Evolutionary conservation across 352 stramenopile genomes (phyloP).

Genomic region (Globisporangium irregulare): DNA sequence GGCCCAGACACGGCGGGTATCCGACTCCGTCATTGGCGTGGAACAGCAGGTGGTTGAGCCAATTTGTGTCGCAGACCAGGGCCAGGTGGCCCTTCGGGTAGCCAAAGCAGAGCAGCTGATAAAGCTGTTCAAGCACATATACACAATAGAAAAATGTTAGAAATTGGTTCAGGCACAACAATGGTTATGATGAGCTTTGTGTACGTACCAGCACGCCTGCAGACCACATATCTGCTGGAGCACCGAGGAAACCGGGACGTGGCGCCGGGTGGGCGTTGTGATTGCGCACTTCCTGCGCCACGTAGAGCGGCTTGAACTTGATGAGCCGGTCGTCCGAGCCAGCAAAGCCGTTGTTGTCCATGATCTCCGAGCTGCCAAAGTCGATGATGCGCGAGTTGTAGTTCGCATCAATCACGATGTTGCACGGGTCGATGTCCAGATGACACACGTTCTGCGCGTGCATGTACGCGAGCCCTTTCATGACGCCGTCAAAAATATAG

Average conservation of each 20-base stretch:
- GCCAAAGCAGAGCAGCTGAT: slow-evolving; percentile 77
- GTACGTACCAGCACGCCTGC: slow-evolving; percentile 45
- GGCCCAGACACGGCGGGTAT: slow-evolving; percentile 39
- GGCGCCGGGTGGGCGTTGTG: slow-evolving; percentile 60
- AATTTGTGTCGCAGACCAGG: slow-evolving; percentile 74
- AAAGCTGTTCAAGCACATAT: slow-evolving; percentile 24
- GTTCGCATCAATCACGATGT: slow-evolving; percentile 64
- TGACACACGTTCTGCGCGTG: slow-evolving; percentile 77
- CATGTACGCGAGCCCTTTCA: slow-evolving; percentile 74
- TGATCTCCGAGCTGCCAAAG: slow-evolving; percentile 80
- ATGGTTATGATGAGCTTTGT: background rate
- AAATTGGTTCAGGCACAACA: background rate
- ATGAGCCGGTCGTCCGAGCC: slow-evolving; percentile 51
- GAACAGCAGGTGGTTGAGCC: slow-evolving; percentile 60
- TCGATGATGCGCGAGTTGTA: slow-evolving; percentile 66
- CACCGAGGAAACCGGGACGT: slow-evolving; percentile 61
- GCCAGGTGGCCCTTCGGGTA: slow-evolving; percentile 78
- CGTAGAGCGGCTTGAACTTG: slow-evolving; percentile 82
- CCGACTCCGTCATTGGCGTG: slow-evolving; percentile 42
- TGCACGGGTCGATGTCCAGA: slow-evolving; percentile 78
- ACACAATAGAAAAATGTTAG: background rate
- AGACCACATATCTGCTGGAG: slow-evolving; percentile 78
- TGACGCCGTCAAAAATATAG: slow-evolving; percentile 60
- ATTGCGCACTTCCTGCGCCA: slow-evolving; percentile 59
- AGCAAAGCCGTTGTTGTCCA: slow-evolving; percentile 59